A percentile compares a stretch with the other conserved stretches of the same genome.
phyloP scores from a whole-genome alignment of 1,139 yeast species.

The Suhomyces ambrosiae region DNA sequence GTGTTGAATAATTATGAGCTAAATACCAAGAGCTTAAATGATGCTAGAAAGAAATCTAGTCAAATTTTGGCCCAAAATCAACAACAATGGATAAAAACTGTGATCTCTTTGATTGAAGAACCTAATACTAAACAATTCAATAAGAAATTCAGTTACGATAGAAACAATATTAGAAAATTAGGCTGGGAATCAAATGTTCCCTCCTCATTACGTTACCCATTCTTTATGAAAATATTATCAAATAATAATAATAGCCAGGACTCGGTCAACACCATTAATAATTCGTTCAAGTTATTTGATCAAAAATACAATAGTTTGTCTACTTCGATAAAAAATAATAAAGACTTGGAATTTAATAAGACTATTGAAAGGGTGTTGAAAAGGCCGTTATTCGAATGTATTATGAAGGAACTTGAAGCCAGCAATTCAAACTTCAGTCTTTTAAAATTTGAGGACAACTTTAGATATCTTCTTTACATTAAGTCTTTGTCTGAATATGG shows the following conservation, averaged over 20 bases:
- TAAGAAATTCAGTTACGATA: conserved; percentile 32
- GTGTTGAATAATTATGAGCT: conserved; percentile 36
- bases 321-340: conserved; percentile 31
- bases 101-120: conserved; percentile 21
- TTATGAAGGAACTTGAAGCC: conserved; percentile 20
- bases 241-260: conserved; percentile 20
- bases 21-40: conserved; percentile 25
- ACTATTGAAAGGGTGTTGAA: conserved; percentile 27
- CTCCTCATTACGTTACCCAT: conserved; percentile 28
- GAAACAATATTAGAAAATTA: conserved; percentile 35
- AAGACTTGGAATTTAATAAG: conserved; percentile 38
- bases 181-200: conserved; percentile 46
- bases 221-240: conserved; percentile 31
- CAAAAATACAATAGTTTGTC: conserved; percentile 28
- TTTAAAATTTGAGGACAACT: conserved; percentile 27
- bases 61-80: conserved; percentile 24
- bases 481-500: conserved; percentile 43
- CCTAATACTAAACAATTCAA: conserved; percentile 26
- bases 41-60: conserved; percentile 23
- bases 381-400: conserved; percentile 37
- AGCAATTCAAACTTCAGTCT: conserved; percentile 17
- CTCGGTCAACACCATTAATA: conserved; percentile 18
- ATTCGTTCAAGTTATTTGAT: conserved; percentile 25
- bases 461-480: conserved; percentile 36
- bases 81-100: conserved; percentile 31